These are phyloP conservation scores for Calocybe cyanea DNA, from an alignment of 768 basidiomycete species.

Conservation along the genomic window DNA sequence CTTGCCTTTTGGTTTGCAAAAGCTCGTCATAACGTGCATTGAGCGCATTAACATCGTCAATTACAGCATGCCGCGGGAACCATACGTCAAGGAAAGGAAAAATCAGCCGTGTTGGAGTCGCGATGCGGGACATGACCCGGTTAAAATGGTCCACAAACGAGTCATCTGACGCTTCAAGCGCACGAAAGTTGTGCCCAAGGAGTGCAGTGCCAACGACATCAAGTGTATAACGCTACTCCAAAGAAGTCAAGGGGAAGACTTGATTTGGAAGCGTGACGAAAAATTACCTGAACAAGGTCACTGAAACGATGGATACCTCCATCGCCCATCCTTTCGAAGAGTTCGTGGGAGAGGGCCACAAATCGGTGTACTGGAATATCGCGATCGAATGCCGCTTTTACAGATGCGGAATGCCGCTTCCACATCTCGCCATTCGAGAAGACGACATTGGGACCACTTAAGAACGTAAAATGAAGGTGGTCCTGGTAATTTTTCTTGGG, in stretches of 20 bases:
- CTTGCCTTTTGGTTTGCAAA: conserved; percentile 23
- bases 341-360: conserved; percentile 24
- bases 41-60: conserved; percentile 26
- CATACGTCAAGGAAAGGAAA: conserved; percentile 26
- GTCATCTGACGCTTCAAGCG: conserved; percentile 25
- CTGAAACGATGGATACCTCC: conserved; percentile 25
- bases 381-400: conserved; percentile 29
- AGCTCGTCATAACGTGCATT: conserved; percentile 23
- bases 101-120: conserved; percentile 29
- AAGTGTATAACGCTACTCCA: conserved; percentile 27
- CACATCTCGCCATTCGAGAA: conserved; percentile 35
- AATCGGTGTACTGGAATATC: conserved; percentile 32
- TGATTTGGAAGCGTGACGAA: background rate
- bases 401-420: conserved; percentile 31
- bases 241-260: background rate
- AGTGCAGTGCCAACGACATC: conserved; percentile 33
- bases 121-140: conserved; percentile 30
- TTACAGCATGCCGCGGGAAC: conserved; percentile 25
- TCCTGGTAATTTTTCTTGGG: conserved; percentile 28
- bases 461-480: conserved; percentile 32
- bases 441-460: conserved; percentile 31
- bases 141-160: conserved; percentile 34
- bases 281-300: conserved; percentile 21
- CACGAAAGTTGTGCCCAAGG: conserved; percentile 34
- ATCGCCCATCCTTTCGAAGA: conserved; percentile 27